Base-by-base conservation (phyloP, 441 rosid species). In the Erodium moschatum region DNA sequence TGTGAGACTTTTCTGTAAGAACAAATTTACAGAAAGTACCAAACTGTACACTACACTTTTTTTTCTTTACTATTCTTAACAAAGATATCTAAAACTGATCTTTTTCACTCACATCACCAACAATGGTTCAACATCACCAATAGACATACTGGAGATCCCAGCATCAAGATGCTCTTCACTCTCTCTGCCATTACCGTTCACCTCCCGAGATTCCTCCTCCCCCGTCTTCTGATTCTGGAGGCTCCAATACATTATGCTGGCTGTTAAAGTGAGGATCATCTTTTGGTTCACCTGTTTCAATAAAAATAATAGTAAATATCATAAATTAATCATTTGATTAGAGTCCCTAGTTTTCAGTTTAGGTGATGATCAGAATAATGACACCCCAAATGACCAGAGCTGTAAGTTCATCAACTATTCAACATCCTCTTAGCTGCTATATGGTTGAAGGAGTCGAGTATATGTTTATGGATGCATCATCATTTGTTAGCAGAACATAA, bases 161-260 rank as follows among this genome's bases (percentile, higher is more conserved):
- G 48, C 48, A 8, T 42, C 48, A 42, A 42, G 12, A 42, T 1
- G 12, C 13, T 42, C 48, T 42, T 42, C 48, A 42, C 48, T 42
- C 6, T 33, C 38, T 3, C 5, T 33, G 38, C 6, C 38, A 33
- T 33, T 33, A 33, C 38, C 72, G 66, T 70, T 11, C 64, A 20
- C 64, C 20, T 60, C 64, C 9, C 64, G 33, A 11, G 64, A 11
- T 16, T 24, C 65, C 65, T 24, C 33, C 87, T 60, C 80, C 86
- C 24, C 67, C 68, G 67, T 31, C 46, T 91, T 91, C 79, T 88
- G 5, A 5, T 33, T 90, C 77, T 85, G 87, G 75, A 94, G 78
- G 81, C 79, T 84, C 99, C 99, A 91, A 31, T 89, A 79, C 97
- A 88, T 94, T 44, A 94, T 87, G 76, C 96, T 94, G 24, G 97